Conservation (phyloP, 495 filamentous ascomycete genomes). For the Lepidopterella palustris region DNA sequence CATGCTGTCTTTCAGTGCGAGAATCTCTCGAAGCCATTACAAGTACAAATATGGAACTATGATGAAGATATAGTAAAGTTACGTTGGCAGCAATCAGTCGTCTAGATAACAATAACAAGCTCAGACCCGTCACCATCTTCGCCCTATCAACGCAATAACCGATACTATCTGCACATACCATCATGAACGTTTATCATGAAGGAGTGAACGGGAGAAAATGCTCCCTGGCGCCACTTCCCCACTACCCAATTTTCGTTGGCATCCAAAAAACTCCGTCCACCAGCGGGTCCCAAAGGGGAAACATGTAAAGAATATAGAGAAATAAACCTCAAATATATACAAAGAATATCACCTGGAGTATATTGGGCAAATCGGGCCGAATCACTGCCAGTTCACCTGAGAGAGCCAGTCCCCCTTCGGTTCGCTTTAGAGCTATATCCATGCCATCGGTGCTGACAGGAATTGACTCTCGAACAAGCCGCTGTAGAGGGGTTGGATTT, state of each 20-base stretch:
- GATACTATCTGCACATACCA: neutral
- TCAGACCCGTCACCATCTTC: neutral
- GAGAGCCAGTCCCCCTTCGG: neutral
- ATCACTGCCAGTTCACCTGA: neutral
- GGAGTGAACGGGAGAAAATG: neutral
- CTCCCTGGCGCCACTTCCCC: neutral
- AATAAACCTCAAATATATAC: neutral
- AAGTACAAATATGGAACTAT: too few species aligned
- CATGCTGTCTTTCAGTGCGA: too few species aligned
- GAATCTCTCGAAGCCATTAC: too few species aligned
- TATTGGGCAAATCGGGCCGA: neutral
- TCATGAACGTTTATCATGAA: neutral
- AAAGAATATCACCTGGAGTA: neutral
- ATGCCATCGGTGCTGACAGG: conserved; percentile 18
- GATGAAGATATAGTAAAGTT: too few species aligned
- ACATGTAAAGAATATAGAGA: neutral
- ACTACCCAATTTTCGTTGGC: neutral
- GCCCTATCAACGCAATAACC: neutral
- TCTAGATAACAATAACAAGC: neutral
- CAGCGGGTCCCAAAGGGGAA: neutral
- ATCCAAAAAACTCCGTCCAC: neutral
- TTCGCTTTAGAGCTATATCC: conserved; percentile 12
- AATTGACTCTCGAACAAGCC: conserved; percentile 14
- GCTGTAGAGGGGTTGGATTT: conserved; percentile 64
- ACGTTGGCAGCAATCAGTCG: too few species aligned